Conservation (phyloP, 1,284 basidiomycete species). For the Pascua guehoae region DNA sequence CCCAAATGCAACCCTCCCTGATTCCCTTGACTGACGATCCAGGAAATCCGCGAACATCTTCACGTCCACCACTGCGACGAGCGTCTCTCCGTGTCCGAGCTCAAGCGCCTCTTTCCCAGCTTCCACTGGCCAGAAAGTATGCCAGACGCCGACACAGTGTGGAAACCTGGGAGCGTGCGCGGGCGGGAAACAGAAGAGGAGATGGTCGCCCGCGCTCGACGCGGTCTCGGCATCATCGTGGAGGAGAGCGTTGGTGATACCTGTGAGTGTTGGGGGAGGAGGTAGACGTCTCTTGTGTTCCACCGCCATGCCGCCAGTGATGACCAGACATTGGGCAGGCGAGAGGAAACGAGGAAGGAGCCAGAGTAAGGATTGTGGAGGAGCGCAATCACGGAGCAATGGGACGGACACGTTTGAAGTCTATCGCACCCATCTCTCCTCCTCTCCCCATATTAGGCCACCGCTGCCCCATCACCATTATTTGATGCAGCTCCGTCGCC, state of each 20-base stretch:
- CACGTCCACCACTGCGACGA: conserved; percentile 34
- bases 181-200: conserved; percentile 36
- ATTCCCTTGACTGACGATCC: neutral
- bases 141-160: conserved; percentile 27
- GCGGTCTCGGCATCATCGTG: conserved; percentile 25
- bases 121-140: conserved; percentile 21
- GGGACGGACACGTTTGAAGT: neutral
- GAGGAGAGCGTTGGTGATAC: conserved; percentile 16
- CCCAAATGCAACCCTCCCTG: too few relatives aligned
- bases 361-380: too few relatives aligned
- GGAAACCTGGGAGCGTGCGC: conserved; percentile 20
- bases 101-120: conserved; percentile 23
- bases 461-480: too few relatives aligned
- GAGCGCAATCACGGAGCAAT: neutral
- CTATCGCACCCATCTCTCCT: too few relatives aligned
- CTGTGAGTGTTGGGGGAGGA: conserved; percentile 18
- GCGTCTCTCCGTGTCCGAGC: conserved; percentile 14
- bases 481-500: too few relatives aligned
- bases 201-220: conserved; percentile 23
- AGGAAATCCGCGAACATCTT: conserved; percentile 38
- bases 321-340: neutral
- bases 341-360: too few relatives aligned
- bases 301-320: neutral
- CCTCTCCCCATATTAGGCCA: too few relatives aligned
- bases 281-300: neutral